Percentiles rank a stretch among this genome's conserved stretches.
Evolutionary conservation across 1,284 basidiomycete species (phyloP).

Genomic region (Tausonia pullulans): DNA sequence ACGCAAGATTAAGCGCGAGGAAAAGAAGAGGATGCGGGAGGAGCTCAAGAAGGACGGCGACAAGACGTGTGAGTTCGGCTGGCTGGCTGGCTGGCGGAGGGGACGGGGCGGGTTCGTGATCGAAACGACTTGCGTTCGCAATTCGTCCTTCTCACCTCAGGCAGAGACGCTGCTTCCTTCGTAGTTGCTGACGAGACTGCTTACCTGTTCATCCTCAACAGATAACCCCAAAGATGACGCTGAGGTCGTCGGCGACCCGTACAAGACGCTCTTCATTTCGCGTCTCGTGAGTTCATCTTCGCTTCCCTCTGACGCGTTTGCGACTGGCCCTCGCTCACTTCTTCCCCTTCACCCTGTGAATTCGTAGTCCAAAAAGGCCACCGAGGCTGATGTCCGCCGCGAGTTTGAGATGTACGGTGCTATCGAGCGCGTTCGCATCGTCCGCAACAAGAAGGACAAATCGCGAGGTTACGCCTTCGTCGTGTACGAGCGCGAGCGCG

Average conservation of each 20-base stretch:
- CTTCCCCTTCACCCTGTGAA: neutral
- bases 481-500: constrained; percentile 92
- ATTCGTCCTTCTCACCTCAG: neutral
- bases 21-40: constrained; percentile 61
- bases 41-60: constrained; percentile 72
- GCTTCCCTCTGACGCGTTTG: constrained; percentile 3
- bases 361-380: constrained; percentile 64
- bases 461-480: constrained; percentile 92
- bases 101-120: neutral
- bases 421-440: constrained; percentile 82
- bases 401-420: constrained; percentile 94
- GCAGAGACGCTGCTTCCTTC: neutral
- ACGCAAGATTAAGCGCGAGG: constrained; percentile 59
- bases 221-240: constrained; percentile 83
- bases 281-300: constrained; percentile 51
- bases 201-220: constrained; percentile 27
- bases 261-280: constrained; percentile 95
- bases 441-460: constrained; percentile 76
- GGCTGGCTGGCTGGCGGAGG: neutral
- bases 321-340: constrained; percentile 27
- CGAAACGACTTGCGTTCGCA: neutral
- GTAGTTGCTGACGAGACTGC: neutral
- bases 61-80: constrained; percentile 59
- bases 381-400: constrained; percentile 78
- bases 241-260: constrained; percentile 94